Percentiles rank a stretch among this genome's conserved stretches.
These are phyloP conservation scores for Leishmania martiniquensis DNA, from an alignment of 208 protist genomes.

Conservation along the genomic window DNA sequence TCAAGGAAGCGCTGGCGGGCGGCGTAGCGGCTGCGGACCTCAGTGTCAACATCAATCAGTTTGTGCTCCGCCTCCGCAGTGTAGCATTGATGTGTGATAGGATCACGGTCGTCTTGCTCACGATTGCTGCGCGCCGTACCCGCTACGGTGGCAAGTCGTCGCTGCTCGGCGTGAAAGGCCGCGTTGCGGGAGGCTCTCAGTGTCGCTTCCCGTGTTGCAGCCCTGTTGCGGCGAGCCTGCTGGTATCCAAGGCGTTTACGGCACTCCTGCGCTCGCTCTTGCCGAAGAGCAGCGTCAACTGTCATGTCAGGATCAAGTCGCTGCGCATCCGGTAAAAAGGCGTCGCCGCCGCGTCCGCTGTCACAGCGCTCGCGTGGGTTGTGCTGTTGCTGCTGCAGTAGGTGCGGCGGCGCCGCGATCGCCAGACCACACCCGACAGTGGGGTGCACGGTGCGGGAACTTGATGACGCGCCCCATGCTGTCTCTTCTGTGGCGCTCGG, in stretches of 20 bases:
- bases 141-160: slow-evolving; percentile 27
- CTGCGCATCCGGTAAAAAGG: slow-evolving; percentile 47
- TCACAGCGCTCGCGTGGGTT: slow-evolving; percentile 2
- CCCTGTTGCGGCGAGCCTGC: slow-evolving; percentile 26
- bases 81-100: slow-evolving; percentile 60
- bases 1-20: slow-evolving; percentile 36
- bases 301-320: slow-evolving; percentile 57
- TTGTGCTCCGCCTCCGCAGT: slow-evolving; percentile 37
- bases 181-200: slow-evolving; percentile 36
- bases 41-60: slow-evolving; percentile 20
- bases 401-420: background rate
- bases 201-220: slow-evolving; percentile 31
- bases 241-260: background rate
- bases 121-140: slow-evolving; percentile 48
- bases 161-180: slow-evolving; percentile 29
- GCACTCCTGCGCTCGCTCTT: slow-evolving; percentile 25
- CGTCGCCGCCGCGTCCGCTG: slow-evolving; percentile 16
- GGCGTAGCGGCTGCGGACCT: slow-evolving; percentile 41
- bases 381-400: slow-evolving; percentile 3
- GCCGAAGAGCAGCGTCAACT: slow-evolving; percentile 42
- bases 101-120: slow-evolving; percentile 56
- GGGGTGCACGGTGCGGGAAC: background rate
- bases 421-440: background rate
- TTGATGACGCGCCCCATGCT: background rate
- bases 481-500: background rate